Conservation (phyloP, 139 green algal species). For the Cymbomonas tetramitiformis region DNA sequence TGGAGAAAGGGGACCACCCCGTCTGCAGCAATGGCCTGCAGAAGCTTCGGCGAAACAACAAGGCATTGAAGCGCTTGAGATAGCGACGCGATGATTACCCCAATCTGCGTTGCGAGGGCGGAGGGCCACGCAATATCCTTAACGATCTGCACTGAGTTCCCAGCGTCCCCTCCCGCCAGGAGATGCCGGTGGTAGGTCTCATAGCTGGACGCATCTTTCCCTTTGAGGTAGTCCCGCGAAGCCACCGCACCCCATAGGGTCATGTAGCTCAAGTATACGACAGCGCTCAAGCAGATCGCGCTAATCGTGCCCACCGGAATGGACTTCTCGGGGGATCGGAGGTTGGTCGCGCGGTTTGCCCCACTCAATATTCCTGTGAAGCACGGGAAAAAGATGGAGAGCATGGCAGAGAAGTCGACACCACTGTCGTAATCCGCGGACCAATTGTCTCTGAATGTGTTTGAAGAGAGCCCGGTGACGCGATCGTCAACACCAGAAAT, state of each 20-base stretch:
- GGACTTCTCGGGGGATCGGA: conserved; percentile 1
- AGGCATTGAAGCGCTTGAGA: conserved; percentile 21
- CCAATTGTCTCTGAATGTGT: conserved; percentile 14
- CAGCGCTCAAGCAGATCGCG: conserved; percentile 1
- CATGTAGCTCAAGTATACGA: conserved; percentile 9
- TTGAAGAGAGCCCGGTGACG: conserved; percentile 2
- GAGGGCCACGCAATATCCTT: conserved; percentile 12
- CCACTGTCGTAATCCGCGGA: conserved; percentile 1
- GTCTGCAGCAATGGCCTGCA: conserved; percentile 17
- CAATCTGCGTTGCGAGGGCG: conserved; percentile 9
- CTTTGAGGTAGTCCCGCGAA: conserved; percentile 11
- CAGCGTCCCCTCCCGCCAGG: neutral
- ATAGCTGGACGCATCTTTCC: too few species aligned
- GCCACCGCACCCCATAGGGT: conserved; percentile 17
- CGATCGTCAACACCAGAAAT: neutral
- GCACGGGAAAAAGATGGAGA: conserved; percentile 21
- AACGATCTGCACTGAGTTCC: conserved; percentile 4
- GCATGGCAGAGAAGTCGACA: neutral
- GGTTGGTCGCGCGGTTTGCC: conserved; percentile 2
- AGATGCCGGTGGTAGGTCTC: neutral
- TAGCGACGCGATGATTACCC: conserved; percentile 22
- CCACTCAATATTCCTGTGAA: conserved; percentile 20
- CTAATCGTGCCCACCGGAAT: conserved; percentile 15
- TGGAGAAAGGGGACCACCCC: conserved; percentile 10
- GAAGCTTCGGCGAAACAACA: neutral